Base-by-base conservation (phyloP, 2,329 filamentous ascomycete genomes). In the Ophiostoma piceae region DNA sequence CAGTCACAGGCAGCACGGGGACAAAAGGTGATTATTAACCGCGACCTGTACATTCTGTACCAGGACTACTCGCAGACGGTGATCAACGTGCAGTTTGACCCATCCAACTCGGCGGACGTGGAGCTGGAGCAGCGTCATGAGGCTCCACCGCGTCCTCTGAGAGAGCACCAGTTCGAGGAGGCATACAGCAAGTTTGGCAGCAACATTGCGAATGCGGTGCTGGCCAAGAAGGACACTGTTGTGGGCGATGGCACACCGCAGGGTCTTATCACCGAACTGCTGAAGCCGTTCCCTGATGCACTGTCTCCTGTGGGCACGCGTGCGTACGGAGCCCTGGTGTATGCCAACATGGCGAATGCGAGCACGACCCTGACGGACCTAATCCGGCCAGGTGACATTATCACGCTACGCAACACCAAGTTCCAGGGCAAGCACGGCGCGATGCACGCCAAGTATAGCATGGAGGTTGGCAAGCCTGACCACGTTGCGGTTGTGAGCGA, bases 11-110 rank as follows among this genome's bases (percentile, higher is more conserved):
- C 89, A 16, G 84, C 86, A 73, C 86, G 89, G 16, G 89, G 90
- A 37, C 88, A 91, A 35, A 90, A 89, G 77, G 88, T 88, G 0
- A 85, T 84, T 0, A 82, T 96, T 26, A 91, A 90, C 7, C 94
- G 94, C 74, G 88, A 94, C 71, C 84, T 97, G 60, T 95, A 90
- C 75, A 83, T 98, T n/a, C 81, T 99, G 9, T 99, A 92, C 81
- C 89, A 93, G 76, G 95, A 99, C 80, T 99, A 99, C 79, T 97
- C 94, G 22, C 95, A 98, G 78, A 98, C 94, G 0, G 84, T 96
- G 73, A 86, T 99, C 75, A 92, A 90, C 0, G 91, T 89, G 22
- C 88, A 85, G 67, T 98, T 90, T 78, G 91, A 97, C 77, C 71
- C 89, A 1, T 86, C 88, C 68, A 88, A 96, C 76, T 85, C 90